Conservation (phyloP, 768 basidiomycete species). For the Erythrobasidium yunnanense region DNA sequence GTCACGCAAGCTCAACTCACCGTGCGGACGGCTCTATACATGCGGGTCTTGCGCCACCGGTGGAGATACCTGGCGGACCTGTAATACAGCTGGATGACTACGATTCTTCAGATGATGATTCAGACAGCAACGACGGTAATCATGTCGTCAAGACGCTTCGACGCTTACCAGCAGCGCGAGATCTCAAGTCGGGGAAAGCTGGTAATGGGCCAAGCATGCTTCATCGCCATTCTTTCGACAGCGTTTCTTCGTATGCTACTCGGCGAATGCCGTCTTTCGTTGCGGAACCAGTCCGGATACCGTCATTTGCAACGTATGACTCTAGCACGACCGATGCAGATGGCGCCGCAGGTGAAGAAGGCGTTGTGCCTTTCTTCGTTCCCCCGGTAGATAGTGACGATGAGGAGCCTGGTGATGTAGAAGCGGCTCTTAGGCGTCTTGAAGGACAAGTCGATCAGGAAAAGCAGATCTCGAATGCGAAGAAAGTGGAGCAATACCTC, state of each 20-base stretch:
- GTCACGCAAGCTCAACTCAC: no score
- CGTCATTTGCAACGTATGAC: constrained; percentile 7
- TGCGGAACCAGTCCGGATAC: not conserved
- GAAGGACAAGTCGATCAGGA: constrained; percentile 75
- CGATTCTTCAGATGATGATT: constrained; percentile 33
- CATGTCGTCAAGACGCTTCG: constrained; percentile 34
- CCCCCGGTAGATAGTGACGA: constrained; percentile 50
- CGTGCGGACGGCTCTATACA: no score
- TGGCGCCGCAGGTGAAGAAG: constrained; percentile 21
- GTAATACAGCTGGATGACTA: constrained; percentile 38
- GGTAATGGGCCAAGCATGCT: not conserved
- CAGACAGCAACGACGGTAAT: constrained; percentile 28
- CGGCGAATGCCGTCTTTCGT: not conserved
- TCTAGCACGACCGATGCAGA: not conserved
- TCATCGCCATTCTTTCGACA: constrained; percentile 18
- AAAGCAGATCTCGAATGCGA: constrained; percentile 44
- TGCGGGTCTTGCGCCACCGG: not conserved
- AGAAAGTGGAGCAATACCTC: constrained; percentile 34
- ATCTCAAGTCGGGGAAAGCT: constrained; percentile 28
- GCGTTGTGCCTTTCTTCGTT: constrained; percentile 51
- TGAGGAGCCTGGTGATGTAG: constrained; percentile 56
- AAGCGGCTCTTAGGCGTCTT: constrained; percentile 64
- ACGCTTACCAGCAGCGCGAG: constrained; percentile 31
- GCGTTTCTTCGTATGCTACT: constrained; percentile 22
- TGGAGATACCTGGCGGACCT: not conserved